Evolutionary conservation across 1,284 basidiomycete genomes (phyloP).

Genomic region (Earliella scabrosa): DNA sequence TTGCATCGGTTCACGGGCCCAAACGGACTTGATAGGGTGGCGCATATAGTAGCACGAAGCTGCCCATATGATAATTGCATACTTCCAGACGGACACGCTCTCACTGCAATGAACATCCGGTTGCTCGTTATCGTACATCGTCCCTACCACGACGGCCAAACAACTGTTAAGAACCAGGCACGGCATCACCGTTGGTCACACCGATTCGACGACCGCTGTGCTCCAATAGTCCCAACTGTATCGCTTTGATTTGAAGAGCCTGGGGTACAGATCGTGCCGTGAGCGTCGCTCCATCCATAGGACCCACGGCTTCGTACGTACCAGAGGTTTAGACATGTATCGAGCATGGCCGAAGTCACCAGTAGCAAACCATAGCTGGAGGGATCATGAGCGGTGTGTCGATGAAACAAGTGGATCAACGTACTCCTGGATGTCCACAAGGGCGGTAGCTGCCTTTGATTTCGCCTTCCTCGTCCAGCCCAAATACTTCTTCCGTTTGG

Average conservation of each 20-base stretch:
- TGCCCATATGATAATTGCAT: too few species aligned
- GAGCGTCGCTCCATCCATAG: neutral
- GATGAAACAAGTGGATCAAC: neutral
- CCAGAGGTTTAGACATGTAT: neutral
- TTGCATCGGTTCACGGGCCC: too few species aligned
- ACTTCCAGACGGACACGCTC: too few species aligned
- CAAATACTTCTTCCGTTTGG: conserved; percentile 52
- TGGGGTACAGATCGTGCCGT: neutral
- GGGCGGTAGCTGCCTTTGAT: conserved; percentile 38
- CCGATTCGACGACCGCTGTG: neutral
- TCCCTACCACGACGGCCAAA: too few species aligned
- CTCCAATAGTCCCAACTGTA: neutral
- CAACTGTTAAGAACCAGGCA: too few species aligned
- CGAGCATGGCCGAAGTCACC: neutral
- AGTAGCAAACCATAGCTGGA: conserved; percentile 2
- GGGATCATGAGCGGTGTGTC: neutral
- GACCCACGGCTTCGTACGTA: neutral
- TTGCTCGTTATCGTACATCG: too few species aligned
- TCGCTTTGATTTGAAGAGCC: conserved; percentile 7
- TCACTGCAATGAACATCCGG: too few species aligned
- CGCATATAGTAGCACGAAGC: too few species aligned
- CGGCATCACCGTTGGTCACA: neutral
- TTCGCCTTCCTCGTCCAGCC: conserved; percentile 60
- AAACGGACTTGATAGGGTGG: too few species aligned
- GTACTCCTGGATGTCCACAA: conserved; percentile 38